Conservation (phyloP, 2,329 filamentous ascomycete genomes). For the Arthrobotrys megalospora region DNA sequence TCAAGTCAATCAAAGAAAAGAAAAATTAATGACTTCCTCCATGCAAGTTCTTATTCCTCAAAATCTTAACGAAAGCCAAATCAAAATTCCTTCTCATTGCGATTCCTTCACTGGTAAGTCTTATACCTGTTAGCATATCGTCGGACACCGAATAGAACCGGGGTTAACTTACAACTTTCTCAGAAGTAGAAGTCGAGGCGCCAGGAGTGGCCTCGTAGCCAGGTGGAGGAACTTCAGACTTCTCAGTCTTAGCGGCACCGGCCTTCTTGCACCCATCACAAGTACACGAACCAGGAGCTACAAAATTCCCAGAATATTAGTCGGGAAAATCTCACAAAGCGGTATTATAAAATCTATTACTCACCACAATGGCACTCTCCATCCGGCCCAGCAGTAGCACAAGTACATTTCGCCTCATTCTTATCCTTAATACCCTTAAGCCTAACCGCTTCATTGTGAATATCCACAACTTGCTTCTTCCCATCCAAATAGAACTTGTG, state of each 20-base stretch:
- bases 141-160: not conserved
- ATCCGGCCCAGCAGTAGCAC: constrained; percentile 29
- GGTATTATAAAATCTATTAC: not conserved
- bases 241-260: constrained; percentile 9
- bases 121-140: constrained; percentile 22
- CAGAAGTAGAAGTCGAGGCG: constrained; percentile 29
- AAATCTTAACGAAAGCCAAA: not conserved
- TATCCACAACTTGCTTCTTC: constrained; percentile 91
- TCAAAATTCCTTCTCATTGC: not conserved
- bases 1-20: constrained; percentile 12
- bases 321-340: not conserved
- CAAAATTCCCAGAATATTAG: not conserved
- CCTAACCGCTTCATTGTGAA: constrained; percentile 90
- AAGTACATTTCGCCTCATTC: constrained; percentile 41
- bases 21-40: not conserved
- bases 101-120: constrained; percentile 49
- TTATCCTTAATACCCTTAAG: constrained; percentile 78
- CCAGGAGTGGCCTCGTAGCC: constrained; percentile 8
- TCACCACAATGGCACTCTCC: constrained; percentile 48
- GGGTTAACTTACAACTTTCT: constrained; percentile 55
- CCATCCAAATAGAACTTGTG: constrained; percentile 88
- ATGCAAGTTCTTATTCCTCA: not conserved
- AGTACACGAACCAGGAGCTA: constrained; percentile 43
- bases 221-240: constrained; percentile 19
- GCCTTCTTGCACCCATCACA: constrained; percentile 49